These are phyloP conservation scores for Blastobotrys aristatus DNA, from an alignment of 1,139 yeast genomes.

Conservation along the genomic window DNA sequence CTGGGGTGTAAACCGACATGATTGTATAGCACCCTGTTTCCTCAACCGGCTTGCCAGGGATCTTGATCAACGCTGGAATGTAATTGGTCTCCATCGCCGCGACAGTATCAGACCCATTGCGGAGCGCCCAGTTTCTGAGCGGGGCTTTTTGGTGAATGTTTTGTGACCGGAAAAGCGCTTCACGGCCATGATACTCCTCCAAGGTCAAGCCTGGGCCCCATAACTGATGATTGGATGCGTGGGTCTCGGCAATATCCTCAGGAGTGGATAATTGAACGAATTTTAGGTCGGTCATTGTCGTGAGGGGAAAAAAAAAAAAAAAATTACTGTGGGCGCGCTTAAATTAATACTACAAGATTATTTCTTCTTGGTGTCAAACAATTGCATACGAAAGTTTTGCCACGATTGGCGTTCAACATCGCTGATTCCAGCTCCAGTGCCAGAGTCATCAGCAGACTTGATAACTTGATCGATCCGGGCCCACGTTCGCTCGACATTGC, in stretches of 20 bases:
- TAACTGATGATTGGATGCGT: constrained; percentile 42
- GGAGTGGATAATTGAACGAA: constrained; percentile 32
- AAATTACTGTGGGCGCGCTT: not conserved
- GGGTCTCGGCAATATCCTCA: constrained; percentile 45
- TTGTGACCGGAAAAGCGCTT: constrained; percentile 22
- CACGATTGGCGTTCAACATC: constrained; percentile 25
- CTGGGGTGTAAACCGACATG: constrained; percentile 64
- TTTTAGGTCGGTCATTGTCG: not conserved
- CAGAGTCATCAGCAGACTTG: constrained; percentile 8
- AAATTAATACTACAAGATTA: not conserved
- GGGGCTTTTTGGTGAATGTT: constrained; percentile 15
- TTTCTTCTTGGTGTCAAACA: no score
- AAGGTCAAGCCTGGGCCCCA: constrained; percentile 43
- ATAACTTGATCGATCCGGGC: constrained; percentile 25
- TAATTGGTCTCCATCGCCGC: constrained; percentile 45
- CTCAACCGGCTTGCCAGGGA: constrained; percentile 23
- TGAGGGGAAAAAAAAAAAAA: not conserved
- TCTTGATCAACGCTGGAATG: constrained; percentile 38
- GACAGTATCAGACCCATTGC: constrained; percentile 31
- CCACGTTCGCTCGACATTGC: constrained; percentile 27
- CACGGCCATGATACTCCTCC: constrained; percentile 30
- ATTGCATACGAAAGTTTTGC: constrained; percentile 16
- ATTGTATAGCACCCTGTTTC: constrained; percentile 46
- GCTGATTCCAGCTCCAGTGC: constrained; percentile 18
- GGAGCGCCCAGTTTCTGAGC: constrained; percentile 29